Conservation (phyloP, 73 alveolate species). For the Paramecium sexaurelia region DNA sequence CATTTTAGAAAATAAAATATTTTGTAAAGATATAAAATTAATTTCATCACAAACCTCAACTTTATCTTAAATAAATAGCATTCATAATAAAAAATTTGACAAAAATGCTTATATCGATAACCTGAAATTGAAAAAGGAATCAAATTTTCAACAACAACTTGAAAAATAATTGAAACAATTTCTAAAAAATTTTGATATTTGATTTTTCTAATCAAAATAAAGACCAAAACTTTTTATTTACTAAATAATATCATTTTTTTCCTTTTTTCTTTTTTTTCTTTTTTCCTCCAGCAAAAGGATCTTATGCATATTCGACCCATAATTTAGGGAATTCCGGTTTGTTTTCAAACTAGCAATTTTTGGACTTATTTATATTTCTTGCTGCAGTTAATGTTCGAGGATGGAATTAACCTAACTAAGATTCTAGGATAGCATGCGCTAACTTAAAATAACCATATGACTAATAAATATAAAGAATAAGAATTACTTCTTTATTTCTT, state of each 20-base stretch:
- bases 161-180: too few species aligned
- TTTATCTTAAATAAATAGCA: too few species aligned
- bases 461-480: neutral
- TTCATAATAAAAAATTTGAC: too few species aligned
- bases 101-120: too few species aligned
- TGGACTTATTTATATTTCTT: conserved; percentile 77
- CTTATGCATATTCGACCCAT: conserved; percentile 85
- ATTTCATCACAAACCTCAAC: too few species aligned
- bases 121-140: too few species aligned
- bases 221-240: too few species aligned
- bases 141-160: too few species aligned
- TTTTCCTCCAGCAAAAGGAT: conserved; percentile 83
- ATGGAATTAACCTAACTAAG: conserved; percentile 87
- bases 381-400: conserved; percentile 88
- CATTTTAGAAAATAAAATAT: too few species aligned
- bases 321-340: conserved; percentile 76
- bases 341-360: conserved; percentile 66
- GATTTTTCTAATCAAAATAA: too few species aligned
- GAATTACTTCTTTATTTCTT: conserved; percentile 75
- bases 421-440: conserved; percentile 84
- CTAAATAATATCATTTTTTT: conserved; percentile 78
- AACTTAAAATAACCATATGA: conserved; percentile 87
- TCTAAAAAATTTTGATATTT: too few species aligned
- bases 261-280: conserved; percentile 86
- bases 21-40: too few species aligned